Evolutionary conservation across 805 yeast genomes (phyloP).

Genomic region (Pichia eremophila): DNA sequence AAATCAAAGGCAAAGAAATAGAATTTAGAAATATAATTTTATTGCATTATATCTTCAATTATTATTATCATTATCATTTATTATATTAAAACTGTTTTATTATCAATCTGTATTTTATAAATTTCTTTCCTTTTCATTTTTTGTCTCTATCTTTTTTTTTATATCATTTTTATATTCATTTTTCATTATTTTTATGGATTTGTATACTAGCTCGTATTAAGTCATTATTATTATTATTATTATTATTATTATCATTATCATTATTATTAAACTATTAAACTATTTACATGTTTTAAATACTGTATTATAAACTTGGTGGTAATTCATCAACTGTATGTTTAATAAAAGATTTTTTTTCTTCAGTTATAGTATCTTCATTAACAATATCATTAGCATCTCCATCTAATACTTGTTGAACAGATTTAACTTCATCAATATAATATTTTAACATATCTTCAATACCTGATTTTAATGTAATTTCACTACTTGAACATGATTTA

Average conservation of each 20-base stretch:
- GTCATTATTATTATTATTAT: neutral
- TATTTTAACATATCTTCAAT: constrained; percentile 96
- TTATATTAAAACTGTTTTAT: too few relatives aligned
- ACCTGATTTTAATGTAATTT: constrained; percentile 89
- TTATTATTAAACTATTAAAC: too few relatives aligned
- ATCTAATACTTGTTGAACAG: constrained; percentile 80
- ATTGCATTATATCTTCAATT: neutral
- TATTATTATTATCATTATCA: neutral
- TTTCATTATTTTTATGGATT: neutral
- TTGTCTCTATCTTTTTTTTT: neutral
- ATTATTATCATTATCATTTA: neutral
- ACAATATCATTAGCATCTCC: constrained; percentile 54
- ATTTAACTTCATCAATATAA: constrained; percentile 89
- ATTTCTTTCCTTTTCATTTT: neutral
- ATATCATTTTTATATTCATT: neutral
- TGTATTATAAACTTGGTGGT: constrained; percentile 23
- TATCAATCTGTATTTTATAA: neutral
- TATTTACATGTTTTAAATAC: neutral
- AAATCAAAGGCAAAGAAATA: neutral
- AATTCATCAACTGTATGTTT: constrained; percentile 19
- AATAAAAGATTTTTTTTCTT: neutral
- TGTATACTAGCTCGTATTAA: neutral
- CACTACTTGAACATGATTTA: constrained; percentile 82
- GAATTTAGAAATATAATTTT: neutral
- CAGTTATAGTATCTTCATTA: neutral